Evolutionary conservation across 768 basidiomycete genomes (phyloP).

Genomic region (Coprinopsis strossmayeri): DNA sequence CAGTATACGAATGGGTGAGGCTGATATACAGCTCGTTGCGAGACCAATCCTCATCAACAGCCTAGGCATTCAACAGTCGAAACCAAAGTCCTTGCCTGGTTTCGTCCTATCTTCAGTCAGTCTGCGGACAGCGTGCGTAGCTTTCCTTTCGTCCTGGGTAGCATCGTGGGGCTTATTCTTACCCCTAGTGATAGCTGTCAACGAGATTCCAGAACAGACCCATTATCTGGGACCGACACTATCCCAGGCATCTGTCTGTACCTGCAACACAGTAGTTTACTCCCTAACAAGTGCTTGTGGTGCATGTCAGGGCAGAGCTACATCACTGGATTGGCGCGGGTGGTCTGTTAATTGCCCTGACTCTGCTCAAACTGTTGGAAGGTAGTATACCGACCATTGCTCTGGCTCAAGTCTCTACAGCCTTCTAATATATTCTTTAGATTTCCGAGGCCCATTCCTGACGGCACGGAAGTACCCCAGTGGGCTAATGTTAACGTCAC

Average conservation of each 20-base stretch:
- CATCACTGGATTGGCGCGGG: conserved; percentile 28
- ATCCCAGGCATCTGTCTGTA: conserved; percentile 33
- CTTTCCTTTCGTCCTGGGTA: background rate
- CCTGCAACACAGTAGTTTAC: conserved; percentile 55
- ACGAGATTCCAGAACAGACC: conserved; percentile 27
- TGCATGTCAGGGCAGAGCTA: conserved; percentile 45
- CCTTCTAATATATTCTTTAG: conserved; percentile 20
- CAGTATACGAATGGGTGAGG: conserved; percentile 32
- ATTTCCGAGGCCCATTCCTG: conserved; percentile 39
- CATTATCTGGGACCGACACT: conserved; percentile 38
- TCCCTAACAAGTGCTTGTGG: conserved; percentile 53
- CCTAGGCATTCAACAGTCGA: conserved; percentile 33
- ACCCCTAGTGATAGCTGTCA: conserved; percentile 30
- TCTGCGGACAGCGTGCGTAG: conserved; percentile 30
- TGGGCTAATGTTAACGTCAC: conserved; percentile 57
- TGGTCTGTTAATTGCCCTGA: conserved; percentile 30
- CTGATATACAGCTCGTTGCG: background rate
- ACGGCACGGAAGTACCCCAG: conserved; percentile 35
- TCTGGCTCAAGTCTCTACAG: background rate
- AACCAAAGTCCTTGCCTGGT: conserved; percentile 46
- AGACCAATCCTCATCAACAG: background rate
- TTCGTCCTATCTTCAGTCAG: conserved; percentile 39
- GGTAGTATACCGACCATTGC: background rate
- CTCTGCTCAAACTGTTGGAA: conserved; percentile 19
- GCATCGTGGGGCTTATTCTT: background rate